Conservation (phyloP, 1,284 basidiomycete species). For the Tausonia pullulans region DNA sequence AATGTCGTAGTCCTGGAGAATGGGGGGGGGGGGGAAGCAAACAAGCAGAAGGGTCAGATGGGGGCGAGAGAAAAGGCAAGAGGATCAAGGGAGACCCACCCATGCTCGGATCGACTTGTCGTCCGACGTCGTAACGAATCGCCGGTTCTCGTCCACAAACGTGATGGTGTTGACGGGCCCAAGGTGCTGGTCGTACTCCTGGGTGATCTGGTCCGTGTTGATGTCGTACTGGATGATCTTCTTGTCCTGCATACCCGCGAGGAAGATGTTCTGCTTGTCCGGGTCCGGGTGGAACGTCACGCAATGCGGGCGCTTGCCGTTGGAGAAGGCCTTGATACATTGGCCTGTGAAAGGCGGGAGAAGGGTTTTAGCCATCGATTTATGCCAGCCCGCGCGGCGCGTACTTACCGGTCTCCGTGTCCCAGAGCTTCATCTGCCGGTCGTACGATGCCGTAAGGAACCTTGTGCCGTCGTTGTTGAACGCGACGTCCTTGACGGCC, state of each 20-base stretch:
- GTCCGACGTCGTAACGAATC: slow-evolving; percentile 96
- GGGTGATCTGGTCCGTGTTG: slow-evolving; percentile 80
- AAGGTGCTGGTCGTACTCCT: slow-evolving; percentile 97
- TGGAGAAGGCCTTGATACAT: slow-evolving; percentile 88
- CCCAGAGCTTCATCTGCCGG: slow-evolving; percentile 96
- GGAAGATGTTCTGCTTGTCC: slow-evolving; percentile 91
- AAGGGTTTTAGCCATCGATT: background rate
- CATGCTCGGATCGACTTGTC: slow-evolving; percentile 99
- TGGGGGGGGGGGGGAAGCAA: slow-evolving; percentile 1
- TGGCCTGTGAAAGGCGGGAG: slow-evolving; percentile 40
- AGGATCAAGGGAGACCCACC: slow-evolving; percentile 27
- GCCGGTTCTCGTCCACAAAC: slow-evolving; percentile 87
- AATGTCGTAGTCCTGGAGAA: slow-evolving; percentile 66
- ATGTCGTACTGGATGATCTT: slow-evolving; percentile 99
- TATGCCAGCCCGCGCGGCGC: too few species aligned
- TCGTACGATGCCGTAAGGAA: slow-evolving; percentile 94
- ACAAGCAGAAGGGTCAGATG: slow-evolving; percentile 27
- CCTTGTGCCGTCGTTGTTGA: slow-evolving; percentile 79
- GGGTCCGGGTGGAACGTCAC: slow-evolving; percentile 90
- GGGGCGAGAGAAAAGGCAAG: background rate
- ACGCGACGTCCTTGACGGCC: slow-evolving; percentile 90
- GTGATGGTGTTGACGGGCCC: slow-evolving; percentile 98
- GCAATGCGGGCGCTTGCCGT: slow-evolving; percentile 92
- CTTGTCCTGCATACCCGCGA: slow-evolving; percentile 98
- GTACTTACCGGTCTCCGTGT: slow-evolving; percentile 74